Evolutionary conservation across 73 alveolate genomes (phyloP), one percentile per base, ranked within the genome.

Genomic region (Paraurostyla sp.): DNA sequence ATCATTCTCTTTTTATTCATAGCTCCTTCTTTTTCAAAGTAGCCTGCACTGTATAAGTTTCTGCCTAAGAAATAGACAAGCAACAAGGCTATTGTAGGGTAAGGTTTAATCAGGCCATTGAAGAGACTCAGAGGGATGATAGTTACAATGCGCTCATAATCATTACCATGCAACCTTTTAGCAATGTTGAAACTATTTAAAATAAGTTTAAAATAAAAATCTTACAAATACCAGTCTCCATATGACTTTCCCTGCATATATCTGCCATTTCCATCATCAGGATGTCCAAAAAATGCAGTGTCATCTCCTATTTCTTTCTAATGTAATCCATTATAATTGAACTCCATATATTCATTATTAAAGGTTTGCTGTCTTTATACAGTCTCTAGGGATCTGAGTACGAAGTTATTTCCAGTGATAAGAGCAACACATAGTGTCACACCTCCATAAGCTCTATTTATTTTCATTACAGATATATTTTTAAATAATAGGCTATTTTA

Each of bases 241-340:
- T 75, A 75, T 4, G 76, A 7, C 18, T 51, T 43, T 9, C 33
- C 41, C 52, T 48, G 50, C 23, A 29, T 75, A 29, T 75, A 75
- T 29, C 87, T 40, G 33, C 87, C 87, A 75, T 75, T 75, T 48
- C 87, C 87, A 49, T 75, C 87, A 75, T 75, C 87, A 7, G 87
- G 87, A 4, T 75, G 33, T 6, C 87, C 87, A 75, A 46, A 32
- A 3, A 46, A 23, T 6, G 87, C 71, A 15, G 69, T 15, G 48
- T 75, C 87, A 75, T 75, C 87, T 27, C 87, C 87, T 22, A 75
- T 50, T 50, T 75, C 87, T n/a, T 20, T 50, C 38, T 43, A 29
- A 49, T 75, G 87, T 7, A n/a, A 35, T 22, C 38, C 84, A 38
- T 33, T 69, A 23, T 35, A 38, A 3, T 69, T n/a, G 23, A 38